Base-by-base conservation (phyloP, 345 rosid genomes). In the Gossypium ekmanianum region DNA sequence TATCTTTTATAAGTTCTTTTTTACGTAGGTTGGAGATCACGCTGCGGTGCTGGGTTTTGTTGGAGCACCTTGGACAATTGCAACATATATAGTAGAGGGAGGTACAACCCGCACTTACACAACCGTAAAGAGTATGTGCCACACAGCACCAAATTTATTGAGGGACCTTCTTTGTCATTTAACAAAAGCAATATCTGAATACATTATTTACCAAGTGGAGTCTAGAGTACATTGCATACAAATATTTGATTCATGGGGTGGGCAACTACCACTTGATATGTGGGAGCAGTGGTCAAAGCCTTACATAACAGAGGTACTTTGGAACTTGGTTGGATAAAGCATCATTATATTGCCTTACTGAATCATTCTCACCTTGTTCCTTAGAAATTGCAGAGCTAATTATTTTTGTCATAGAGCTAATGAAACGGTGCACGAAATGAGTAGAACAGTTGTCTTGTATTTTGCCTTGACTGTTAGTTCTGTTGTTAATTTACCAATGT, bases 191-290 rank as follows among this genome's bases (percentile, higher is more conserved):
- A n/a, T n/a, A n/a, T n/a, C 94, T 9, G 93, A 91, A 44, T 94
- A 88, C 54, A 82, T 90, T 74, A 81, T 94, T 82, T 94, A 78
- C 81, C 97, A 94, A 91, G 93, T 90, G 51, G 93, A 89, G 70
- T 90, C 91, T 26, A 97, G 97, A 77, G 98, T 97, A 73, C 92
- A 94, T 52, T 94, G 97, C 79, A 89, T 94, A 69, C 97, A 94
- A 82, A 94, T 94, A 80, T 94, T 94, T 70, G 97, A 94, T 83
- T 94, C 97, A 2, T 94, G 98, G 97, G 98, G 97, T 78, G 97
- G 98, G n/a, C 98, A 92, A 73, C 84, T 94, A 48, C 90, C 97
- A 20, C 98, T 97, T 2, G 80, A 86, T 41, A 85, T 94, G 93
- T 92, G 98, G 98, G 94, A 92, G 56, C 56, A 68, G 11, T 94